Evolutionary conservation across 768 basidiomycete species (phyloP), one percentile per base, ranked within the genome.

Genomic region (Russula brevipes): DNA sequence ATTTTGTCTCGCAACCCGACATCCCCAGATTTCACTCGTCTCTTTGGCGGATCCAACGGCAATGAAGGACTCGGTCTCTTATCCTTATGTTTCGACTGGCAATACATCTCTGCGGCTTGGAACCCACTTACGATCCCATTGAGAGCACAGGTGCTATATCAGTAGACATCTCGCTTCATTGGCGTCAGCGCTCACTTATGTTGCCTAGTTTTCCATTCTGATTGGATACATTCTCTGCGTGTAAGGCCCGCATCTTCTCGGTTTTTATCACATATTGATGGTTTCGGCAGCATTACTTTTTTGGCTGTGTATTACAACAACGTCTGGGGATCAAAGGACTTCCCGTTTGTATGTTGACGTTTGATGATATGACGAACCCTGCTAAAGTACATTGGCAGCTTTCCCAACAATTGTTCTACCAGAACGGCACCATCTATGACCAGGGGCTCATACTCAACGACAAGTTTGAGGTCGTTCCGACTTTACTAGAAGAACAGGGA

Each of bases 61-160:
- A 71, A 71, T 41, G 68, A 70, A 52, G 69, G 69, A 24, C 51
- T 72, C 1, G 71, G 71, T 17, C 47, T 72, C n/a, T 59, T 72
- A 44, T 67, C 68, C 16, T 42, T 72, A 44, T 65, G 68, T 51
- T 70, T 72, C 42, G 71, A 72, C 59, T 72, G 60, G 68, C 65
- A 70, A 59, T 72, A 72, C 60, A 69, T 72, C 42, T 68, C 71
- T 19, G 57, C 64, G 4, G 73, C 69, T 31, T 39, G 65, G 42
- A 83, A 82, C 60, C 82, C 83, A 4, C 72, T 85, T 70, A 72
- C 77, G 3, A 83, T 83, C 33, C 85, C 85, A 0, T 70, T 86
- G 11, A 77, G 78, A 6, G 80, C 83, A 3, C 83, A 74, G 62
- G 68, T 70, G 46, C 10, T 16, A 10, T 19, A 11, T n/a, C 5